Base-by-base conservation (phyloP, 2,329 filamentous ascomycete species). In the Anthostomella pinea region DNA sequence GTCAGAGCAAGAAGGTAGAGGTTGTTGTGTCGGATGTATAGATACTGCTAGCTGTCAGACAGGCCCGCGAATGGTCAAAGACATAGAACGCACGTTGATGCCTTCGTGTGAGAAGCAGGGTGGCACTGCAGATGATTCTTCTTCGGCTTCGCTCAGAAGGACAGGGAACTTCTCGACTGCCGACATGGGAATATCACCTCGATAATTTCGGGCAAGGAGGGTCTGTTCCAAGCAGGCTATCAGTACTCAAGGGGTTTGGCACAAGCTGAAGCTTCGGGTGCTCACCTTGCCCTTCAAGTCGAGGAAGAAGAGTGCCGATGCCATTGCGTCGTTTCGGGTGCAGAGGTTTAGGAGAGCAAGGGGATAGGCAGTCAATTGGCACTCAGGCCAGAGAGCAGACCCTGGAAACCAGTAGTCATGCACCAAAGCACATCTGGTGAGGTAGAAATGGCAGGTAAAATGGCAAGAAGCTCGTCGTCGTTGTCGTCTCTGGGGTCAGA, bases 1-100 rank as follows among this genome's bases (percentile, higher is more conserved):
- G 93, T 98, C 43, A 98, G 75, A 46, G 93, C 93, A 56, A 98
- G 87, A 51, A 98, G 85, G 69, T 96, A 98, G 54, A 98, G 85
- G 69, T 98, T 98, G 71, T 95, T 97, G 69, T 98, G 93, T 59
- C 91, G 84, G 67, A 98, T 98, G 70, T 98, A 98, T 60, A 98
- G 87, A 67, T 97, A 98, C 87, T 94, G 52, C n/a, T 28, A 20
- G 23, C 18, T 19, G 19, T 52, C 27, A 46, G 45, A 17, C n/a
- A n/a, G n/a, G n/a, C n/a, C n/a, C n/a, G n/a, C n/a, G n/a, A n/a
- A n/a, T n/a, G n/a, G n/a, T n/a, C n/a, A n/a, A n/a, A n/a, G n/a
- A n/a, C n/a, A n/a, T n/a, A n/a, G n/a, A n/a, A 76, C 83, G 48
- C 72, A 93, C 87, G 67, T 98, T 98, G 72, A 98, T 95, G 63